Evolutionary conservation across 805 yeast species (phyloP), one percentile per base, ranked within the genome.

Genomic region (Kuraishia hungarica): DNA sequence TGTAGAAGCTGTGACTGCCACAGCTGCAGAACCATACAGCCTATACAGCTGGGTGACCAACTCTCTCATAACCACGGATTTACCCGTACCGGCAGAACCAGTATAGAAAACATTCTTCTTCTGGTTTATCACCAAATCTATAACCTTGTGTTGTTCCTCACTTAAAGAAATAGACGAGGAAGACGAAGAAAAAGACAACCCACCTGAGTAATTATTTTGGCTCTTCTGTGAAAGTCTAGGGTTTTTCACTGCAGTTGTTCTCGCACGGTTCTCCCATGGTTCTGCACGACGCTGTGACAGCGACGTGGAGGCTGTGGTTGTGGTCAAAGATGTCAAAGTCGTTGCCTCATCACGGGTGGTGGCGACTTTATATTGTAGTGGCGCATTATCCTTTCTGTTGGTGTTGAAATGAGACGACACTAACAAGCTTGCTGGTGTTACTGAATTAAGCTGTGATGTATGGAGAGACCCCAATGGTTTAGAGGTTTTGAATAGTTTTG

Each of bases 81-180:
- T 94, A 65, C 99, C 99, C 0, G 99, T 94, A 63, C 99, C 99
- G 0, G 99, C 99, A 39, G 97, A 90, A 53, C 99, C 99, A 0
- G 99, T 94, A 67, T 89, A 94, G 65, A 94, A 94, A 2, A 94
- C 71, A 57, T 86, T 89, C 19, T 74, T 71, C 0, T 96, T 91
- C 22, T 73, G 64, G 50, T 80, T 69, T 5, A 71, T 46, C 0
- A 86, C 96, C 54, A 88, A 69, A 10, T 82, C 79, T 11, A 89
- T 75, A 22, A 94, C 82, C 52, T 77, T 70, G 55, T 79, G 77
- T 64, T 88, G 96, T 63, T 88, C 94, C 22, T 75, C 75, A 60
- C 83, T 78, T n/a, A 49, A 28, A 8, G 24, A 22, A 10, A 47
- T 21, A 35, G 35, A n/a, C 17, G 43, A 8, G 3, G 43, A 35